Evolutionary conservation across 2,329 filamentous ascomycete species (phyloP), one percentile per base, ranked within the genome.

Genomic region (Alternaria angustiovoidea): DNA sequence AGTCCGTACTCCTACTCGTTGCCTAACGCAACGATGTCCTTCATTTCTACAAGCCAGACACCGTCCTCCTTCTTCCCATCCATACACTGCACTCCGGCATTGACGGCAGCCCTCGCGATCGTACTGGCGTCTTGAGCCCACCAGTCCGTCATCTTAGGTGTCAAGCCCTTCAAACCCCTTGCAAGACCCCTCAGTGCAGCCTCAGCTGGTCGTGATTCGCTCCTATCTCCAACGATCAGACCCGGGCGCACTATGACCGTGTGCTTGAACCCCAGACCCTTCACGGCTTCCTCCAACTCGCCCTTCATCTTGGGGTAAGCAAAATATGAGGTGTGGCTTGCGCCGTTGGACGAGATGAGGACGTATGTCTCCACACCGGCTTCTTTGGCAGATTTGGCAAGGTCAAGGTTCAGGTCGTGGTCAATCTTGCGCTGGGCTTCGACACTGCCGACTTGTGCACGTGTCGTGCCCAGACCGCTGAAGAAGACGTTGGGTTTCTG

Each of bases 391-490:
- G 90, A 88, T 62, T 86, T 85, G 4, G 92, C 93, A 24, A 96
- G 84, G 65, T 90, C 89, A 49, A 96, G 78, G 79, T 96, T 96
- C 44, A 97, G 83, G 73, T 95, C 93, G 75, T 93, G 87, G 81
- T 97, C 94, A 65, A 97, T 91, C 74, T 91, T 91, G 81, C 92
- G 91, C 80, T 97, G 94, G 63, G 89, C 88, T 28, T 88, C 89
- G 66, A 96, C 81, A 58, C 90, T 84, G 62, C 94, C 94, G 0
- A 93, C 93, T 12, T 85, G 84, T 0, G 83, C 90, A 49, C 88
- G 87, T 0, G 94, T 97, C 2, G 93, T 97, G 59, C 90, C 94
- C 1, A 97, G 85, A 1, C 87, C 87, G 2, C 91, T 93, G 80
- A 94, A 88, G 81, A 95, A 89, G 65, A 91, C 82, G 1, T 82